phyloP scores from a whole-genome alignment of 495 filamentous ascomycete genomes.

The Choiromyces venosus region DNA sequence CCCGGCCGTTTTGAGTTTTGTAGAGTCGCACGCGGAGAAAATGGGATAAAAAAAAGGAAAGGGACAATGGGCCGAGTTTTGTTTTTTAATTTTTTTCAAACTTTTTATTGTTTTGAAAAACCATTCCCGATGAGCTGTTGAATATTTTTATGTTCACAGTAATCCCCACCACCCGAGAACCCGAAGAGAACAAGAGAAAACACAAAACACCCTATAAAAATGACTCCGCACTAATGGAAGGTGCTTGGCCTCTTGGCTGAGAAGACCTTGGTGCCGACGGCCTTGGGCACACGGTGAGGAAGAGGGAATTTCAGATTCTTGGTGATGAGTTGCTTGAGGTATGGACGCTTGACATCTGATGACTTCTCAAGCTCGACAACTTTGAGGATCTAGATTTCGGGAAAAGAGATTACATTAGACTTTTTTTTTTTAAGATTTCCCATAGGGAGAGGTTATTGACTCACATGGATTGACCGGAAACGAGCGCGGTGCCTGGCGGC shows the following conservation, averaged over 20 bases:
- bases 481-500: conserved; percentile 94
- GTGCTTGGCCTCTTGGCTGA: conserved; percentile 84
- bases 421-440: neutral
- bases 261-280: conserved; percentile 78
- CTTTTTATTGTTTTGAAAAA: neutral
- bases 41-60: neutral
- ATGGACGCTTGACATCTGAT: conserved; percentile 89
- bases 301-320: conserved; percentile 98
- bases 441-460: conserved; percentile 41
- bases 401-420: conserved; percentile 12
- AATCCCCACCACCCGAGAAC: neutral
- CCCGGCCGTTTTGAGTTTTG: neutral
- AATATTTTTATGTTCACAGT: conserved; percentile 1
- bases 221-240: conserved; percentile 49
- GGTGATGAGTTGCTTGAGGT: conserved; percentile 94
- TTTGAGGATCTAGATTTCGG: conserved; percentile 72
- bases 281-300: conserved; percentile 84
- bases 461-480: conserved; percentile 95
- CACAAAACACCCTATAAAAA: neutral
- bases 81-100: neutral
- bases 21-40: neutral
- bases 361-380: conserved; percentile 93
- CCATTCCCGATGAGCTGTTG: neutral
- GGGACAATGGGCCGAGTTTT: neutral
- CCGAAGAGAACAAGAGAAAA: neutral